These are phyloP conservation scores for Saccharata proteae DNA, from an alignment of 2,329 filamentous ascomycete genomes.

Conservation along the genomic window DNA sequence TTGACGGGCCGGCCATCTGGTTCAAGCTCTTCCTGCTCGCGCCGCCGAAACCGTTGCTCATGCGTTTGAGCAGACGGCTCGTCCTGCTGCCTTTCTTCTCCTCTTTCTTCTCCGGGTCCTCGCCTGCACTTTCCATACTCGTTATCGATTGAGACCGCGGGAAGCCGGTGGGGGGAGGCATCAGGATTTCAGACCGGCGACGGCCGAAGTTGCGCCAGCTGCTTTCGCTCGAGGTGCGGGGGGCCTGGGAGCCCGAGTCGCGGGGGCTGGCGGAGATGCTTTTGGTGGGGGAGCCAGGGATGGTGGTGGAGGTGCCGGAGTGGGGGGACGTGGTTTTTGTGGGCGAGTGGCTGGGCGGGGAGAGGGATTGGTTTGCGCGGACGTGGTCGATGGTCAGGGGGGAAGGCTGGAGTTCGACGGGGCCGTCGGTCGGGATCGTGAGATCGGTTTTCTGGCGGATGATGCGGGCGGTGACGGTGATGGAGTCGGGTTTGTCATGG, in stretches of 20 bases:
- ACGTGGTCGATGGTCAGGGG: slow-evolving; percentile 46
- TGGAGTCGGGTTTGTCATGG: slow-evolving; percentile 50
- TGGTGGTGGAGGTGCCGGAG: slow-evolving; percentile 3
- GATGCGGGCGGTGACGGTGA: slow-evolving; percentile 82
- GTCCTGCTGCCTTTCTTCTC: slow-evolving; percentile 45
- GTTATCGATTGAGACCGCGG: slow-evolving; percentile 16
- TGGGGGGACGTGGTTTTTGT: slow-evolving; percentile 5
- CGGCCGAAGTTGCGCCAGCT: slow-evolving; percentile 26
- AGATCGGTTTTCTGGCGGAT: slow-evolving; percentile 54
- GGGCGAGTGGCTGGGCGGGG: too few relatives aligned
- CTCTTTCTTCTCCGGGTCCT: slow-evolving; percentile 27
- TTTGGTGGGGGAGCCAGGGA: slow-evolving; percentile 6
- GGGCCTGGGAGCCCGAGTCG: slow-evolving; percentile 16
- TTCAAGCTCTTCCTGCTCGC: slow-evolving; percentile 38
- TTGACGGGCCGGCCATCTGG: slow-evolving; percentile 20
- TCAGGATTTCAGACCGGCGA: slow-evolving; percentile 24
- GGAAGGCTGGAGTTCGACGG: slow-evolving; percentile 41
- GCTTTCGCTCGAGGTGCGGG: slow-evolving; percentile 27
- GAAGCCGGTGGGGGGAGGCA: slow-evolving; percentile 16
- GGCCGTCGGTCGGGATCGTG: slow-evolving; percentile 36
- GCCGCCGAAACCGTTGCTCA: slow-evolving; percentile 48
- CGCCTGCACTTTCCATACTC: slow-evolving; percentile 24
- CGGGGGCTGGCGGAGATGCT: slow-evolving; percentile 12
- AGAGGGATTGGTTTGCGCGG: slow-evolving; percentile 14
- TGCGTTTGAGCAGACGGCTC: slow-evolving; percentile 52